Conservation (phyloP, 1,284 basidiomycete genomes). For the Hymenochaete sp. region DNA sequence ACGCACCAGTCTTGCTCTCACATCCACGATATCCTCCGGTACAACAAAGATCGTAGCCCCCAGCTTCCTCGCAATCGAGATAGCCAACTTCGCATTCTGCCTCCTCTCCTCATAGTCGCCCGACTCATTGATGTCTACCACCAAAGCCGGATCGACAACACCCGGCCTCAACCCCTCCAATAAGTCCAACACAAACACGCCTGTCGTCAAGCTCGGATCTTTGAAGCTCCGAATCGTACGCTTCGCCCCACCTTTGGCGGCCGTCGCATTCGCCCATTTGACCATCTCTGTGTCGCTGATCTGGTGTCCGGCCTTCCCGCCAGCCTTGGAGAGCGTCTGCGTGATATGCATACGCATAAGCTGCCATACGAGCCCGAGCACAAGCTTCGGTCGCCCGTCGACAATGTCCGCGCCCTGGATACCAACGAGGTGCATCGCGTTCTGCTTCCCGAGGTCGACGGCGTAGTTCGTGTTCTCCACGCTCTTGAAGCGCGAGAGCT, state of each 20-base stretch:
- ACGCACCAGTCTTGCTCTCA: conserved; percentile 74
- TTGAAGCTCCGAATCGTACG: conserved; percentile 85
- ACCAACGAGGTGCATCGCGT: conserved; percentile 92
- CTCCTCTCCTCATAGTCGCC: conserved; percentile 85
- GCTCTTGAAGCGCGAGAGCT: conserved; percentile 89
- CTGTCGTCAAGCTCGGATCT: conserved; percentile 85
- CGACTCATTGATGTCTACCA: conserved; percentile 53
- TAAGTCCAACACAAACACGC: conserved; percentile 89
- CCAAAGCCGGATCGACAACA: conserved; percentile 86
- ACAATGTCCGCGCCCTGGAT: conserved; percentile 98
- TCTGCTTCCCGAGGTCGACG: conserved; percentile 87
- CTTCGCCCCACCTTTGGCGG: conserved; percentile 63
- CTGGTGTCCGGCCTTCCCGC: conserved; percentile 66
- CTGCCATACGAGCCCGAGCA: conserved; percentile 96
- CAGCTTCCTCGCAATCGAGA: conserved; percentile 96
- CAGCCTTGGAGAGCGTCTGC: conserved; percentile 77
- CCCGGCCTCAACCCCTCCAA: conserved; percentile 88
- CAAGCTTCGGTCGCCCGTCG: conserved; percentile 84
- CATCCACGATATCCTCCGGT: conserved; percentile 91
- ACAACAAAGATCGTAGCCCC: conserved; percentile 96
- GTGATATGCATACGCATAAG: conserved; percentile 92
- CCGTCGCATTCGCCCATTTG: conserved; percentile 90
- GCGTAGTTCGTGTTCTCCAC: conserved; percentile 98
- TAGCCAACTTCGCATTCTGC: conserved; percentile 94
- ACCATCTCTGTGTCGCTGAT: conserved; percentile 92